A percentile compares a stretch with the other conserved stretches of the same genome.
These are phyloP conservation scores for Musa itinerans DNA, from an alignment of 176 grass and related monocot genomes.

Conservation along the genomic window DNA sequence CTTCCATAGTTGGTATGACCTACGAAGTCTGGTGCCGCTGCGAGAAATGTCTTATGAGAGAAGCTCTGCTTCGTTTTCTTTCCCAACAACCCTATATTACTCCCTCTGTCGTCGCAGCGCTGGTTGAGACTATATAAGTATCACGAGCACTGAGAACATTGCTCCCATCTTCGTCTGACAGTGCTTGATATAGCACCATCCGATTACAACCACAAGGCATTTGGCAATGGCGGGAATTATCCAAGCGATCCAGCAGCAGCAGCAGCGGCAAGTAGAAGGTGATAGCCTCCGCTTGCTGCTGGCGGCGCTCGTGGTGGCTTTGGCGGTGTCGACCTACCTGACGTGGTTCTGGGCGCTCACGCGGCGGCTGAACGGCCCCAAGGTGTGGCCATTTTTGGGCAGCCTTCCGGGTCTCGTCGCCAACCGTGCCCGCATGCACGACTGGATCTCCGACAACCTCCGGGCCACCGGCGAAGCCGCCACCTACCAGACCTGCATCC, in stretches of 20 bases:
- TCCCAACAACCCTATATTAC: too few relatives aligned
- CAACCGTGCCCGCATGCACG: slow-evolving; percentile 67
- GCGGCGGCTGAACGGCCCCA: slow-evolving; percentile 54
- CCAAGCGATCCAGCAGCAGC: neutral
- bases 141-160: too few relatives aligned
- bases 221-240: neutral
- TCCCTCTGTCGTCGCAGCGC: too few relatives aligned
- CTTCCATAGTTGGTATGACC: too few relatives aligned
- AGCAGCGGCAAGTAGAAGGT: slow-evolving; percentile 11
- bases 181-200: too few relatives aligned
- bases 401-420: slow-evolving; percentile 63
- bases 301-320: neutral
- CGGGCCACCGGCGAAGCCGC: slow-evolving; percentile 49
- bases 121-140: too few relatives aligned
- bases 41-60: too few relatives aligned
- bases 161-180: too few relatives aligned
- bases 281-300: slow-evolving; percentile 22
- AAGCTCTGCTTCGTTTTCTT: too few relatives aligned
- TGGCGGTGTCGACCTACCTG: slow-evolving; percentile 48
- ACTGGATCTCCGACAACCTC: slow-evolving; percentile 90
- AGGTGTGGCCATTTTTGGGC: slow-evolving; percentile 73
- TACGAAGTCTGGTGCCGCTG: too few relatives aligned
- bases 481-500: slow-evolving; percentile 92
- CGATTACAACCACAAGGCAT: neutral
- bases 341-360: slow-evolving; percentile 74